Percentiles rank a stretch among this genome's conserved stretches.
Conservation (phyloP, 177 flowering plant species). For the Vitis hybrid region DNA sequence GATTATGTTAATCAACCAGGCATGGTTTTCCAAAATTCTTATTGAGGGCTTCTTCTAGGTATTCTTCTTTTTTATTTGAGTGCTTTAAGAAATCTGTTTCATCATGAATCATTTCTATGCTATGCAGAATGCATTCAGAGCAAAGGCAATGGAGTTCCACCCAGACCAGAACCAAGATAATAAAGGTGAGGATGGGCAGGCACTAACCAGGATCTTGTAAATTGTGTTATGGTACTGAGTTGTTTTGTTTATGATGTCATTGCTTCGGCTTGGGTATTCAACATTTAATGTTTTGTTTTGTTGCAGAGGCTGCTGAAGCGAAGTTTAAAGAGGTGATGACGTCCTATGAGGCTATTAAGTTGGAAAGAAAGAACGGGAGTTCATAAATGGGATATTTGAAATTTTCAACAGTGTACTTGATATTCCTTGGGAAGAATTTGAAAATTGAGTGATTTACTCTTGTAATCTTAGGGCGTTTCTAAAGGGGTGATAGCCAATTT, state of each 20-base stretch:
- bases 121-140: constrained; percentile 84
- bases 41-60: neutral
- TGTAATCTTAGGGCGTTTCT: too few species aligned
- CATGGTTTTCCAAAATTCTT: too few species aligned
- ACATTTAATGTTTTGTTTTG: constrained; percentile 3
- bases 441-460: too few species aligned
- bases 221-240: neutral
- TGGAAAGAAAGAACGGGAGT: constrained; percentile 53
- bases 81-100: neutral
- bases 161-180: constrained; percentile 96
- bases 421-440: too few species aligned
- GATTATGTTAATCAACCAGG: too few species aligned
- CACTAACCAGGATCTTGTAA: neutral
- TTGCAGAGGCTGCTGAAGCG: constrained; percentile 87
- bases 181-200: constrained; percentile 49
- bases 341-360: constrained; percentile 92
- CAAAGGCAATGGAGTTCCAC: constrained; percentile 84
- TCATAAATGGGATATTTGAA: neutral
- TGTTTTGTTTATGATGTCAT: neutral
- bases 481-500: too few species aligned
- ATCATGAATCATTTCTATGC: neutral
- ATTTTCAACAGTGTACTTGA: neutral
- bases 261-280: neutral
- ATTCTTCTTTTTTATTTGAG: neutral
- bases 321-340: constrained; percentile 91